Conservation (phyloP, 164 flowering plant species). For the Malania oleifera region DNA sequence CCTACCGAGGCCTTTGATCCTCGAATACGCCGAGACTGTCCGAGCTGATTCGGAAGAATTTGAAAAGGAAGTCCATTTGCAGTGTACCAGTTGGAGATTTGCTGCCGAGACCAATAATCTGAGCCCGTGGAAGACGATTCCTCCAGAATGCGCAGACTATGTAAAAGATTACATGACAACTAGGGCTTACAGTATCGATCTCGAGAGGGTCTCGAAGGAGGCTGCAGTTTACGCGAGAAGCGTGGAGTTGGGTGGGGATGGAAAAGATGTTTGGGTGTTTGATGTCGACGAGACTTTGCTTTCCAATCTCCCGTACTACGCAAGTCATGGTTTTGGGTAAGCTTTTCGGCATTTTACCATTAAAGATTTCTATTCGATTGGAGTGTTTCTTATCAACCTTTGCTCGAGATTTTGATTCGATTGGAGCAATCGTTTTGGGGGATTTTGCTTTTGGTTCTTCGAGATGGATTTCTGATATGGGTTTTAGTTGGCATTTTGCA, state of each 20-base stretch:
- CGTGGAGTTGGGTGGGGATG: slow-evolving; percentile 49
- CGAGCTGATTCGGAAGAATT: slow-evolving; percentile 16
- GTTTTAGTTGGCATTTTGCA: slow-evolving; percentile 22
- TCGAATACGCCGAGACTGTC: slow-evolving; percentile 32
- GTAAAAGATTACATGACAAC: slow-evolving; percentile 61
- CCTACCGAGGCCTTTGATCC: slow-evolving; percentile 59
- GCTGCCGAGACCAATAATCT: slow-evolving; percentile 80
- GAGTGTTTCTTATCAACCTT: background rate
- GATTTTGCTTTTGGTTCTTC: background rate
- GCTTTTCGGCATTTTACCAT: background rate
- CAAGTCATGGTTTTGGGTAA: slow-evolving; percentile 74
- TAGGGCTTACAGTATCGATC: slow-evolving; percentile 50
- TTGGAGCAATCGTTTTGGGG: too few species aligned
- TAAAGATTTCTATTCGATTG: background rate
- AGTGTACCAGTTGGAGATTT: slow-evolving; percentile 80
- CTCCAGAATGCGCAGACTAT: slow-evolving; percentile 58
- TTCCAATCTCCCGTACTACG: slow-evolving; percentile 83
- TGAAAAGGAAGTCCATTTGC: slow-evolving; percentile 29
- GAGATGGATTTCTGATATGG: slow-evolving; percentile 1
- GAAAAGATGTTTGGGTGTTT: slow-evolving; percentile 81
- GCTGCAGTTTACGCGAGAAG: slow-evolving; percentile 48
- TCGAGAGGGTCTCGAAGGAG: slow-evolving; percentile 61
- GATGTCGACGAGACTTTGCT: slow-evolving; percentile 89
- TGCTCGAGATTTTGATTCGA: background rate
- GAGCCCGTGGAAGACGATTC: slow-evolving; percentile 74